A percentile compares a stretch with the other conserved stretches of the same genome.
Conservation (phyloP, 2,329 filamentous ascomycete genomes). For the Exophiala bonariae region DNA sequence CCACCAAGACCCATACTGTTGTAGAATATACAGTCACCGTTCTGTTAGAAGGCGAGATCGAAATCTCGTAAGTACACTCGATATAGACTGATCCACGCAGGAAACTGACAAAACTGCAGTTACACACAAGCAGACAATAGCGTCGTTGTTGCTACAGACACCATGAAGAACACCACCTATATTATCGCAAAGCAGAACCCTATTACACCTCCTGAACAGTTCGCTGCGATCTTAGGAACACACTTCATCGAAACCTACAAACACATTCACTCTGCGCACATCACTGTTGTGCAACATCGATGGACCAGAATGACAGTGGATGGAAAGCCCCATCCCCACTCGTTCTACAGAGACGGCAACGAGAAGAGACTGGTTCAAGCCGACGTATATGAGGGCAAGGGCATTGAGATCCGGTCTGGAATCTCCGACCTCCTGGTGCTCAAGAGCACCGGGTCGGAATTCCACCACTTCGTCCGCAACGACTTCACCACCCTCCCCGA, state of each 20-base stretch:
- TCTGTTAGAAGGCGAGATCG: conserved; percentile 89
- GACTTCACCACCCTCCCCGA: conserved; percentile 90
- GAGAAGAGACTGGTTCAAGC: conserved; percentile 85
- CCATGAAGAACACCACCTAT: conserved; percentile 96
- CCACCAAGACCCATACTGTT: conserved; percentile 77
- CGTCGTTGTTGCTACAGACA: conserved; percentile 92
- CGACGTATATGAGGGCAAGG: conserved; percentile 64
- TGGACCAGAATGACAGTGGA: conserved; percentile 89
- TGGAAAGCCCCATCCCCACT: conserved; percentile 90
- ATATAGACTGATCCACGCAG: neutral
- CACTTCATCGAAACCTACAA: conserved; percentile 88
- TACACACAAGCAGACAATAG: conserved; percentile 95
- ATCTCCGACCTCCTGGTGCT: conserved; percentile 83
- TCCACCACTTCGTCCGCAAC: conserved; percentile 90
- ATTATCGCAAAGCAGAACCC: conserved; percentile 93
- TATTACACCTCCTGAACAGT: conserved; percentile 90
- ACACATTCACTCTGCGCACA: conserved; percentile 83
- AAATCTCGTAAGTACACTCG: conserved; percentile 64
- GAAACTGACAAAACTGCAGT: conserved; percentile 44
- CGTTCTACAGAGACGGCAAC: conserved; percentile 84
- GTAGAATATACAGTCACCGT: conserved; percentile 95
- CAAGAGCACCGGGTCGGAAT: conserved; percentile 94
- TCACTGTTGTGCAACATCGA: conserved; percentile 79
- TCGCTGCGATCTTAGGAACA: conserved; percentile 76
- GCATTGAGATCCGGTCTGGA: conserved; percentile 73